phyloP scores from a whole-genome alignment of 2,329 filamentous ascomycete genomes.

The Alternaria sp. region DNA sequence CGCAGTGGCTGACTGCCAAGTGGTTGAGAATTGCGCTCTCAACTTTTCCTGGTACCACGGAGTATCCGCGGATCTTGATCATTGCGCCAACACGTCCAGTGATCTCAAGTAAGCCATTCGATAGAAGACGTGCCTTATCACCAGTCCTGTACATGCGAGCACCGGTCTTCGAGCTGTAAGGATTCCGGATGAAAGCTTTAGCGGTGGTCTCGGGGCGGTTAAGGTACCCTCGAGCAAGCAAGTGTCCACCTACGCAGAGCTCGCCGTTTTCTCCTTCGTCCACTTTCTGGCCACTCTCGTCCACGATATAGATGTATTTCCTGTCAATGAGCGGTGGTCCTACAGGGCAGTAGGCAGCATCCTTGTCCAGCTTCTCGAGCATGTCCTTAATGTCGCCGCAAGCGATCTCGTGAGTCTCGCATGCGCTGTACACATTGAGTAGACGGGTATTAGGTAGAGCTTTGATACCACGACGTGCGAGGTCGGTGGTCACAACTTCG shows the following conservation, averaged over 20 bases:
- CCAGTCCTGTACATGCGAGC: conserved; percentile 78
- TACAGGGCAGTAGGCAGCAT: conserved; percentile 73
- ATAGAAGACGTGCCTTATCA: conserved; percentile 70
- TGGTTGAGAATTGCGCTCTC: conserved; percentile 74
- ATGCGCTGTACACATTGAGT: conserved; percentile 82
- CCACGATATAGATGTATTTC: conserved; percentile 73
- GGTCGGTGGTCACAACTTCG: conserved; percentile 80
- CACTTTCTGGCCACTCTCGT: conserved; percentile 71
- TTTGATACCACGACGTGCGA: conserved; percentile 70
- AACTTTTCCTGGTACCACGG: conserved; percentile 77
- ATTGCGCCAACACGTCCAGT: conserved; percentile 77
- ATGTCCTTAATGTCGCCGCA: conserved; percentile 76
- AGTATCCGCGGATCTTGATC: conserved; percentile 83
- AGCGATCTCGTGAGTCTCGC: conserved; percentile 81
- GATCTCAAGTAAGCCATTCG: conserved; percentile 74
- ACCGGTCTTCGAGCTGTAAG: conserved; percentile 64
- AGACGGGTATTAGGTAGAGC: conserved; percentile 72
- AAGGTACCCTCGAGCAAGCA: conserved; percentile 78
- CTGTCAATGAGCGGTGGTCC: conserved; percentile 70
- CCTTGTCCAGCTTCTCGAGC: conserved; percentile 60
- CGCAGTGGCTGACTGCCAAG: conserved; percentile 73
- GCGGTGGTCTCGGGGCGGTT: conserved; percentile 80
- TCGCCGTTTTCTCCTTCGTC: conserved; percentile 69
- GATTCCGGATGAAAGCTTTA: conserved; percentile 71
- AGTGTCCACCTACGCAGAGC: conserved; percentile 74